Conservation (phyloP, 169 alveolate species). For the Plasmodium ovale region DNA sequence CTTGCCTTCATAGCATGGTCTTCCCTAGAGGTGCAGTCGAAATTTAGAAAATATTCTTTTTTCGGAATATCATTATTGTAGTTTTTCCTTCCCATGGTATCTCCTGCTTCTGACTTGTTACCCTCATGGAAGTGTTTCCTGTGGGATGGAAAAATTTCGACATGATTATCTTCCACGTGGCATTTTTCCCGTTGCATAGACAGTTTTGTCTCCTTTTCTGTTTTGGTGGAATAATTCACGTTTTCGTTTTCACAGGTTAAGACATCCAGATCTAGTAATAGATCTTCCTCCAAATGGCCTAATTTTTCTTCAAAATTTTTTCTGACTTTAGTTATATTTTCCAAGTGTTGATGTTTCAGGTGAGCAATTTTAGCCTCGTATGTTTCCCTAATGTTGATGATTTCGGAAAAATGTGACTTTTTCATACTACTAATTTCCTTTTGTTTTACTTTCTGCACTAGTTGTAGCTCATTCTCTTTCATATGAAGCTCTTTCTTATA, state of each 20-base stretch:
- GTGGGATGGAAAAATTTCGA: no score
- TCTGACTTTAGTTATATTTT: slow-evolving; percentile 10
- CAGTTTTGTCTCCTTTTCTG: background rate
- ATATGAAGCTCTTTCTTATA: slow-evolving; percentile 34
- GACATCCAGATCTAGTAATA: slow-evolving; percentile 26
- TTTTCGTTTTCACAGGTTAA: slow-evolving; percentile 13
- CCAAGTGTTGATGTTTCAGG: slow-evolving; percentile 40
- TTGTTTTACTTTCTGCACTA: slow-evolving; percentile 1
- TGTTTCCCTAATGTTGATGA: slow-evolving; percentile 16
- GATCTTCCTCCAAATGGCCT: slow-evolving; percentile 45
- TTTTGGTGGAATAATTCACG: background rate
- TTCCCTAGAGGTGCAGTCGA: background rate
- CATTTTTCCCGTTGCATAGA: background rate
- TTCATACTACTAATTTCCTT: slow-evolving; percentile 26
- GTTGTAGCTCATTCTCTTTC: slow-evolving; percentile 13
- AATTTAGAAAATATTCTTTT: background rate
- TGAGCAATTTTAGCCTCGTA: slow-evolving; percentile 19
- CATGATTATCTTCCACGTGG: background rate
- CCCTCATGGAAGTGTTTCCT: no score
- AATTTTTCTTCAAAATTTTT: slow-evolving; percentile 42
- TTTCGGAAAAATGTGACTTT: background rate
- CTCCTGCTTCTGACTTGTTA: background rate
- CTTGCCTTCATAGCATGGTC: background rate
- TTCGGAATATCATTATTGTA: background rate
- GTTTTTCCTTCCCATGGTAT: background rate